phyloP scores from a whole-genome alignment of 495 filamentous ascomycete species.

The Astrocystis sublimbata region DNA sequence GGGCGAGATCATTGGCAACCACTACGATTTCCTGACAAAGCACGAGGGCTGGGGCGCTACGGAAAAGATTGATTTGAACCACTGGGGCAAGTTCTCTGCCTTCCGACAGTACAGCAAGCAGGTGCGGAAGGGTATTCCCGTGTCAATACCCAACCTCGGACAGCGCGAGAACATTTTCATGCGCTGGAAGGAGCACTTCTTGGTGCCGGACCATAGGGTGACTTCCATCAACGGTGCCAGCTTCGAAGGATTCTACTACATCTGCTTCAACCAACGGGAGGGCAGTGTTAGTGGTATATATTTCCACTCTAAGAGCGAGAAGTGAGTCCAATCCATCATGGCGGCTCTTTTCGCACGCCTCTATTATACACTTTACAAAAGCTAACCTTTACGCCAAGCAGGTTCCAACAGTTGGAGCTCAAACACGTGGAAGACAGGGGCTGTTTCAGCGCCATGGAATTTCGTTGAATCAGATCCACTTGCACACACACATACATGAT shows the following conservation, averaged over 20 bases:
- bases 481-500: no score
- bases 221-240: constrained; percentile 88
- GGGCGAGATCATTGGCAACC: constrained; percentile 95
- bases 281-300: constrained; percentile 92
- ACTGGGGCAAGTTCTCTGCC: constrained; percentile 88
- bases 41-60: constrained; percentile 89
- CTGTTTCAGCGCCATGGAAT: constrained; percentile 88
- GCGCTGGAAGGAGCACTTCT: constrained; percentile 99
- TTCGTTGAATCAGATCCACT: constrained; percentile 69
- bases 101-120: constrained; percentile 77
- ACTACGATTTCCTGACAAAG: constrained; percentile 89
- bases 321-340: constrained; percentile 73
- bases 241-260: constrained; percentile 99
- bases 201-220: constrained; percentile 93
- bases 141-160: constrained; percentile 64
- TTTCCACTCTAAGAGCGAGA: constrained; percentile 96
- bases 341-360: not conserved
- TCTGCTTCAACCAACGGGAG: constrained; percentile 91
- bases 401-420: constrained; percentile 91
- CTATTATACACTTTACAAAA: constrained; percentile 5
- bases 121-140: constrained; percentile 60
- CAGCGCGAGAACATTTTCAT: constrained; percentile 95
- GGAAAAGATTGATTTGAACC: constrained; percentile 88
- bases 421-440: constrained; percentile 82
- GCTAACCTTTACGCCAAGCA: constrained; percentile 32